phyloP scores from a whole-genome alignment of 2,329 filamentous ascomycete genomes.

The Pleurostoma richardsiae region DNA sequence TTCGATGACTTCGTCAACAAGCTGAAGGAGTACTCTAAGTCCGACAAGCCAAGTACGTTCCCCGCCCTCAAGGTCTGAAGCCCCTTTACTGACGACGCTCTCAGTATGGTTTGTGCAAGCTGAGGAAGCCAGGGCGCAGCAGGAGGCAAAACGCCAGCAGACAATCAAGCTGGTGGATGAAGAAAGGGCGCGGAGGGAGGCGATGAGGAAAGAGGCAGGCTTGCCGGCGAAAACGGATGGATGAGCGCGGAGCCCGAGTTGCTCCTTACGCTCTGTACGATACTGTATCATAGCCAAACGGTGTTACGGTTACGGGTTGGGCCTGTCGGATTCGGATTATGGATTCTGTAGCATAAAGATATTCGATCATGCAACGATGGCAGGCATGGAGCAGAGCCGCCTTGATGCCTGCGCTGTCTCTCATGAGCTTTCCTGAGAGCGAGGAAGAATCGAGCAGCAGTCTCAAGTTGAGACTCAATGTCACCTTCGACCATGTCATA shows the following conservation, averaged over 20 bases:
- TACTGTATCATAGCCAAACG: neutral
- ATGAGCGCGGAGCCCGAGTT: neutral
- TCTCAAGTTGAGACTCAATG: no score
- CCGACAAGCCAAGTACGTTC: constrained; percentile 78
- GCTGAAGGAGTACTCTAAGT: constrained; percentile 86
- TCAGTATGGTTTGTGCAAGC: constrained; percentile 48
- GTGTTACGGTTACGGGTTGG: neutral
- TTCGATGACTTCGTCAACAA: constrained; percentile 83
- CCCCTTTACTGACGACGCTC: constrained; percentile 7
- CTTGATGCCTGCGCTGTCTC: no score
- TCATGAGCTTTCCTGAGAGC: no score
- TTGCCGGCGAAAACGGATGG: constrained; percentile 25
- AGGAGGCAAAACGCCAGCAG: constrained; percentile 27
- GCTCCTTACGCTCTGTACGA: neutral
- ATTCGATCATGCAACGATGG: no score
- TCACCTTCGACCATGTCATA: no score
- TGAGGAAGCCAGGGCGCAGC: constrained; percentile 39
- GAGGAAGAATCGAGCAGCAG: no score
- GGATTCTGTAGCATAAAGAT: no score
- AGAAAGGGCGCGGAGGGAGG: constrained; percentile 36
- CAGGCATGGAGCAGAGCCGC: no score
- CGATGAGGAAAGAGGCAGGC: constrained; percentile 44
- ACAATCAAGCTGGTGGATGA: constrained; percentile 32
- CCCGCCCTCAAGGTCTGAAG: neutral
- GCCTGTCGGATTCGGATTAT: no score